These are phyloP conservation scores for Chaetomiaceae sp. DNA, from an alignment of 2,329 filamentous ascomycete genomes.

Conservation along the genomic window DNA sequence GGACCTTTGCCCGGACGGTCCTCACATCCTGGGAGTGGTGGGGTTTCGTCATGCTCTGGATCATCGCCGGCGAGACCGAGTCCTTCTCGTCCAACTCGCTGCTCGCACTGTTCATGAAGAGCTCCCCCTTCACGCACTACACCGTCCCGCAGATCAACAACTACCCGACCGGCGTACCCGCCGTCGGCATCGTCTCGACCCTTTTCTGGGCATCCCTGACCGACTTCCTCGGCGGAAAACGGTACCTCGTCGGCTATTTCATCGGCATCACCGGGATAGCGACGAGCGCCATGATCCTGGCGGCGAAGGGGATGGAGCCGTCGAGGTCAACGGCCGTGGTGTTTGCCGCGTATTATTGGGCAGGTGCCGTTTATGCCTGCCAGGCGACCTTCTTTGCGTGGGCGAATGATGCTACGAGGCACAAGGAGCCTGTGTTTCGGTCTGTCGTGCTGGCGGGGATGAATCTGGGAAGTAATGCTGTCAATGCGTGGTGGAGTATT, in stretches of 20 bases:
- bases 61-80: slow-evolving; percentile 67
- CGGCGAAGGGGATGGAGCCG: slow-evolving; percentile 37
- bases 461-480: slow-evolving; percentile 63
- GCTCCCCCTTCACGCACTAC: slow-evolving; percentile 40
- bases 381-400: slow-evolving; percentile 73
- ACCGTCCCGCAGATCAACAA: slow-evolving; percentile 49
- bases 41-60: slow-evolving; percentile 63
- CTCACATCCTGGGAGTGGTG: slow-evolving; percentile 61
- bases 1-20: slow-evolving; percentile 49
- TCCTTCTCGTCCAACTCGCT: slow-evolving; percentile 64
- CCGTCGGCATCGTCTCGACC: slow-evolving; percentile 55
- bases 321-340: slow-evolving; percentile 46
- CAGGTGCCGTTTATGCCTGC: slow-evolving; percentile 65
- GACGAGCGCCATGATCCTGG: slow-evolving; percentile 59
- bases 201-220: slow-evolving; percentile 67
- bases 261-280: slow-evolving; percentile 61
- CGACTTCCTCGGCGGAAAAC: slow-evolving; percentile 58
- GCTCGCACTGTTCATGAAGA: slow-evolving; percentile 47
- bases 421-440: slow-evolving; percentile 58
- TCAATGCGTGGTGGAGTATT: slow-evolving; percentile 71
- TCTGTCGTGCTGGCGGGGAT: slow-evolving; percentile 67
- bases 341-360: slow-evolving; percentile 66
- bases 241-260: slow-evolving; percentile 63
- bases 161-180: slow-evolving; percentile 54
- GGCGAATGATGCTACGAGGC: slow-evolving; percentile 66